Base-by-base conservation (phyloP, 495 filamentous ascomycete species). In the Aspergillus wentii region DNA sequence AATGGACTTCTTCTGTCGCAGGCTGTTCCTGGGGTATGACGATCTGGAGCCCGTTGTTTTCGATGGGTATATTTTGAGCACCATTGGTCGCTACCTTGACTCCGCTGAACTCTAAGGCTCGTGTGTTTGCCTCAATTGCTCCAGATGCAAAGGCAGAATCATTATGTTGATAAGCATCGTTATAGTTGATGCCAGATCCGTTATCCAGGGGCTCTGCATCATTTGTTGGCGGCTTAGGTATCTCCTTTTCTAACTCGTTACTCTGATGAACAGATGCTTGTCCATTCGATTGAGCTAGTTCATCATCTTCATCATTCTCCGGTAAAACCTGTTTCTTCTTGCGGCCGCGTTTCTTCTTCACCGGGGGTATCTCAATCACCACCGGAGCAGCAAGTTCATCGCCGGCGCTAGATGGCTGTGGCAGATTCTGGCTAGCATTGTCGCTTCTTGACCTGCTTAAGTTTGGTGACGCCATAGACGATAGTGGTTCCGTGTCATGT, bases 401-500 rank as follows among this genome's bases (percentile, higher is more conserved):
- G n/a, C 40, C 28, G 5, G 53, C 38, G 31, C 47, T 59, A 7
- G 15, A 27, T 6, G 45, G 41, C n/a, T 40, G 50, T 17, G 49
- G 36, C 3, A 35, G 46, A 3, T 52, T 40, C 7, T 39, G 19
- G 10, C 17, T 34, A 4, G 29, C 20, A 32, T 39, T 49, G 14
- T 62, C 58, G 19, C 49, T 59, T 10, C 54, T 66, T 2, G 48
- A 23, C 40, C 55, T 48, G 17, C 30, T 54, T 11, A 44, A 16
- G 11, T 44, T 38, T 1, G 52, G 46, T 1, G 59, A 61, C 5
- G 40, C 18, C 8, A 61, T 39, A 9, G 66, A 67, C 3, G 65
- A 69, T n/a, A 65, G 40, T 13, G 66, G 66, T 18, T 64, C 53
- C 2, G 66, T 69, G 29, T 69, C 66, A 32, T 68, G 63, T 4